Conservation (phyloP, 768 basidiomycete genomes). For the Cantharellus cinnabarinus region DNA sequence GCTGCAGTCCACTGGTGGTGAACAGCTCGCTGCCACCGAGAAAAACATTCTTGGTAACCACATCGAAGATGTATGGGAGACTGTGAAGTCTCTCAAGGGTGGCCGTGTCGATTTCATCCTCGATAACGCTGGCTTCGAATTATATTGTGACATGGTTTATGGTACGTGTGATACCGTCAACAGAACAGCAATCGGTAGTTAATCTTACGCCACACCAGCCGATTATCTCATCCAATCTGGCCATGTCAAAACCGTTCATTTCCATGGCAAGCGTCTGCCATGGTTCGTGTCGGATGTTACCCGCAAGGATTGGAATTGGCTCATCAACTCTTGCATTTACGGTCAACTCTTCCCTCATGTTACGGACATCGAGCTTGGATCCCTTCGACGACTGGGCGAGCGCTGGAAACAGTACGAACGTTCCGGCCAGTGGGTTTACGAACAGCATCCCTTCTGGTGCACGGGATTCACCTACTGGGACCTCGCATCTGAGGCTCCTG, state of each 20-base stretch:
- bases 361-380: conserved; percentile 58
- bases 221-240: conserved; percentile 89
- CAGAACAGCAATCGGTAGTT: background rate
- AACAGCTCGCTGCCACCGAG: conserved; percentile 82
- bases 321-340: conserved; percentile 69
- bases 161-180: conserved; percentile 24
- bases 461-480: conserved; percentile 31
- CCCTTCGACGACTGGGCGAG: conserved; percentile 53
- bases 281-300: conserved; percentile 95
- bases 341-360: conserved; percentile 82
- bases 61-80: conserved; percentile 47
- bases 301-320: conserved; percentile 86
- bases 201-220: conserved; percentile 24
- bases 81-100: conserved; percentile 49
- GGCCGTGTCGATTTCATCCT: conserved; percentile 65
- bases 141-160: conserved; percentile 75
- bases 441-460: conserved; percentile 88
- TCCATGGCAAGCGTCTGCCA: conserved; percentile 90
- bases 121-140: conserved; percentile 76
- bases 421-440: conserved; percentile 85
- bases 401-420: conserved; percentile 90
- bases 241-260: conserved; percentile 60
- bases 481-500: conserved; percentile 61
- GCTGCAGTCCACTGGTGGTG: conserved; percentile 93
- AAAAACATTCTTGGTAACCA: conserved; percentile 91